Conservation (phyloP, 176 grass and related monocot genomes). For the Neostapfia colusana region DNA sequence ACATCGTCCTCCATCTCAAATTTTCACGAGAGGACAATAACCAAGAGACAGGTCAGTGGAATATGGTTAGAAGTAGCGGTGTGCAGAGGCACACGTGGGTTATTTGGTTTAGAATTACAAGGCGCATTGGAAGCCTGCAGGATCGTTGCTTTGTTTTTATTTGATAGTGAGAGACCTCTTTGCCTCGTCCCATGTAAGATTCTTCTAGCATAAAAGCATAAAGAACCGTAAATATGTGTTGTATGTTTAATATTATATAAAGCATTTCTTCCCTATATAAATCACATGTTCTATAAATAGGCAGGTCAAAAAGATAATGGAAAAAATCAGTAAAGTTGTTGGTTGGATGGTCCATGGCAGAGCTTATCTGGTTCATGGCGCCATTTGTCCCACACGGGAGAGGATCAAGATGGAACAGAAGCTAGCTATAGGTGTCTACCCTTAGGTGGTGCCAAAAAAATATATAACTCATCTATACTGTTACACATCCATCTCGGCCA, state of each 20-base stretch:
- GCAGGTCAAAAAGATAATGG: background rate
- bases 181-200: slow-evolving; percentile 33
- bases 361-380: slow-evolving; percentile 39
- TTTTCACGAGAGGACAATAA: slow-evolving; percentile 13
- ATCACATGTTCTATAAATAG: background rate
- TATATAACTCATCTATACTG: slow-evolving; percentile 31
- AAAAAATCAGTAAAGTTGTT: slow-evolving; percentile 8
- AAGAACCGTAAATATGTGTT: background rate
- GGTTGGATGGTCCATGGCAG: slow-evolving; percentile 39
- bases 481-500: slow-evolving; percentile 45
- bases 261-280: background rate
- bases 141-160: slow-evolving; percentile 19
- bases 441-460: slow-evolving; percentile 41
- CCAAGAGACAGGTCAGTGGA: background rate
- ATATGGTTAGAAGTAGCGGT: slow-evolving; percentile 54
- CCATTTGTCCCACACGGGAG: slow-evolving; percentile 44
- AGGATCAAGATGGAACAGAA: slow-evolving; percentile 46
- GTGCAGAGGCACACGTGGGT: slow-evolving; percentile 37
- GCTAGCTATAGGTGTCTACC: slow-evolving; percentile 45
- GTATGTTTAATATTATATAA: slow-evolving; percentile 1
- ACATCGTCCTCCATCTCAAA: background rate
- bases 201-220: slow-evolving; percentile 1
- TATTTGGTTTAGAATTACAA: slow-evolving; percentile 60
- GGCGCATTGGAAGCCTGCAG: slow-evolving; percentile 47
- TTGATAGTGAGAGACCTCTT: slow-evolving; percentile 16